Percentiles rank a stretch among this genome's conserved stretches.
phyloP scores from a whole-genome alignment of 768 basidiomycete genomes.

The Tylopilus felleus region DNA sequence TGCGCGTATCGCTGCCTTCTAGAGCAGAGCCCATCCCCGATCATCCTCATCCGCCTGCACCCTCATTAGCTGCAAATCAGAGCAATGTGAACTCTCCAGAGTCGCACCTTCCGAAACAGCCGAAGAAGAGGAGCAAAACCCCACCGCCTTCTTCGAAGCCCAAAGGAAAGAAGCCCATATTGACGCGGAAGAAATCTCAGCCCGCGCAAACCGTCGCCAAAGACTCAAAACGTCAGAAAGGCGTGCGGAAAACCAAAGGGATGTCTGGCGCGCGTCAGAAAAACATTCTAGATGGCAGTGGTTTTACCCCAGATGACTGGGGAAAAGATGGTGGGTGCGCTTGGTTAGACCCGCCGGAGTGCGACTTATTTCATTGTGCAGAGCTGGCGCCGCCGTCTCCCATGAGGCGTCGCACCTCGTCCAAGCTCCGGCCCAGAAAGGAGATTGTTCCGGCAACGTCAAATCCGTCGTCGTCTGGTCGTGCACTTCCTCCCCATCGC shows the following conservation, averaged over 20 bases:
- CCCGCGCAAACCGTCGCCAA: neutral
- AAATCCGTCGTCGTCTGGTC: slow-evolving; percentile 4
- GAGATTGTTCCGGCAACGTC: neutral
- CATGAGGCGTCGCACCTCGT: neutral
- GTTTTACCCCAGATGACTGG: slow-evolving; percentile 18
- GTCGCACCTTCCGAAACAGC: neutral
- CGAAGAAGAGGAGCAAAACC: slow-evolving; percentile 1
- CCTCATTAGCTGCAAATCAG: neutral
- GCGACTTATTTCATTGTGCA: neutral
- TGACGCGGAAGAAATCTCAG: slow-evolving; percentile 8
- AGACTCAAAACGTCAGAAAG: neutral
- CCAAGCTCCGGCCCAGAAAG: slow-evolving; percentile 6
- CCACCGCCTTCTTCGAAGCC: neutral
- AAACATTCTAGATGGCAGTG: neutral
- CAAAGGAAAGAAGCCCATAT: neutral
- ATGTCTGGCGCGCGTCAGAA: neutral
- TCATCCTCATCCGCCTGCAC: neutral
- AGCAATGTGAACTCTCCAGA: neutral
- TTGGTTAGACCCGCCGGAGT: neutral
- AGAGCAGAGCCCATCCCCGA: neutral
- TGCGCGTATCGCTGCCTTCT: slow-evolving; percentile 3
- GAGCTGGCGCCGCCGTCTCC: slow-evolving; percentile 13
- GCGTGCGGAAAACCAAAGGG: slow-evolving; percentile 1
- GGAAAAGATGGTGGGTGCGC: slow-evolving; percentile 23
- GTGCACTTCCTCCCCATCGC: slow-evolving; percentile 20